Percentiles rank a stretch among this genome's conserved stretches.
Evolutionary conservation across 257 asterid species (phyloP).

Genomic region (Agastache rugosa): DNA sequence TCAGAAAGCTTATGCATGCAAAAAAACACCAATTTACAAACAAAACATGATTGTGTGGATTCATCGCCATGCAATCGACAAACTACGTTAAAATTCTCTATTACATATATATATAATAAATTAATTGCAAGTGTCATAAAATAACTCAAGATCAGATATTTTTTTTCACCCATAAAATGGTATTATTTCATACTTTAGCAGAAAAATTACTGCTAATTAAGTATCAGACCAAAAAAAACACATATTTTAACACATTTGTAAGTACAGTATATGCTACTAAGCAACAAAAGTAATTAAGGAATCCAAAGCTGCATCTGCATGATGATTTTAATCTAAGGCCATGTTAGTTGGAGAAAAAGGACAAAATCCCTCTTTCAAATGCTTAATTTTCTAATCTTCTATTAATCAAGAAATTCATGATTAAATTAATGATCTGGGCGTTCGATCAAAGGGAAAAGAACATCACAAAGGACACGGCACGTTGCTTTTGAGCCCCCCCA

Average conservation of each 20-base stretch:
- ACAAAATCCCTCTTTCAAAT: conserved; percentile 46
- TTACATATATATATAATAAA: not conserved
- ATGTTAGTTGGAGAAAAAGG: conserved; percentile 42
- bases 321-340: conserved; percentile 5
- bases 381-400: not conserved
- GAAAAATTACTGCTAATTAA: not conserved
- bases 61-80: conserved; percentile 32
- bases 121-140: not conserved
- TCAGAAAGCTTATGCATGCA: conserved; percentile 38
- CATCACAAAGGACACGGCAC: conserved; percentile 56
- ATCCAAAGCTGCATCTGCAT: conserved; percentile 53
- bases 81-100: not conserved
- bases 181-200: not conserved
- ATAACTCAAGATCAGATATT: not conserved
- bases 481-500: conserved; percentile 49
- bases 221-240: not conserved
- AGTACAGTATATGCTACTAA: conserved; percentile 9
- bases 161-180: not conserved
- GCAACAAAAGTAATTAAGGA: conserved; percentile 45
- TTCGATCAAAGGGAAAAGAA: conserved; percentile 40
- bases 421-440: conserved; percentile 32
- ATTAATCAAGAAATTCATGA: conserved; percentile 28
- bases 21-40: conserved; percentile 46
- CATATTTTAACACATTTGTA: not conserved
- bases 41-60: conserved; percentile 39